Evolutionary conservation across 2,329 filamentous ascomycete species (phyloP).

Genomic region (Claviceps purpurea): DNA sequence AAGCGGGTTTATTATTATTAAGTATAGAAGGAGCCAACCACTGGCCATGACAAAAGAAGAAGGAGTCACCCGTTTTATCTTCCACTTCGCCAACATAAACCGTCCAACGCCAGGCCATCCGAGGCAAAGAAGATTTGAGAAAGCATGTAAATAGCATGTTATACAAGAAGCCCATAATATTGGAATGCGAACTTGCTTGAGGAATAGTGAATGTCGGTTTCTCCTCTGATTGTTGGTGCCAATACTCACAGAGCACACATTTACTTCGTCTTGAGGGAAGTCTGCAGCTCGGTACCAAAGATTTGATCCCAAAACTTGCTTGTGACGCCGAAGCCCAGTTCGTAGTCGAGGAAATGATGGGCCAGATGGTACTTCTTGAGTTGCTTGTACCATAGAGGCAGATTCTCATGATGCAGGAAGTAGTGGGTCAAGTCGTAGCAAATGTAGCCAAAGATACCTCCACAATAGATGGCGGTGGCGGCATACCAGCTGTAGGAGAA

Average conservation of each 20-base stretch:
- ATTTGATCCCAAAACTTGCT: slow-evolving; percentile 90
- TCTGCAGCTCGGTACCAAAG: slow-evolving; percentile 71
- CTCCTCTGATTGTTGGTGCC: background rate
- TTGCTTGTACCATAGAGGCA: slow-evolving; percentile 77
- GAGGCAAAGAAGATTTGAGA: slow-evolving; percentile 1
- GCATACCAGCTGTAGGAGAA: slow-evolving; percentile 80
- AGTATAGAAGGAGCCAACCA: background rate
- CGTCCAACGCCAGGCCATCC: slow-evolving; percentile 5
- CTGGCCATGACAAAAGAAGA: background rate
- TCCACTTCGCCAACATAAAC: background rate
- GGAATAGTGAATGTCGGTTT: background rate
- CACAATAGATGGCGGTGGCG: slow-evolving; percentile 67
- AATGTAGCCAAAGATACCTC: slow-evolving; percentile 88
- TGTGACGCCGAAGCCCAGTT: slow-evolving; percentile 94
- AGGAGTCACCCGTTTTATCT: slow-evolving; percentile 1
- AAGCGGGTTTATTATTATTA: background rate
- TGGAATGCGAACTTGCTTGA: background rate
- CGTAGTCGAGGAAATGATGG: slow-evolving; percentile 96
- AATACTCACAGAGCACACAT: background rate
- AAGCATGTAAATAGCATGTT: slow-evolving; percentile 7
- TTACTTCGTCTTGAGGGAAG: slow-evolving; percentile 21
- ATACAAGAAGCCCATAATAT: background rate
- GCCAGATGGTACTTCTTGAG: slow-evolving; percentile 96
- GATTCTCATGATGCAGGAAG: slow-evolving; percentile 90
- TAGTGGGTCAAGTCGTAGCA: slow-evolving; percentile 97